Evolutionary conservation across 495 filamentous ascomycete genomes (phyloP).

Genomic region (Choiromyces venosus): DNA sequence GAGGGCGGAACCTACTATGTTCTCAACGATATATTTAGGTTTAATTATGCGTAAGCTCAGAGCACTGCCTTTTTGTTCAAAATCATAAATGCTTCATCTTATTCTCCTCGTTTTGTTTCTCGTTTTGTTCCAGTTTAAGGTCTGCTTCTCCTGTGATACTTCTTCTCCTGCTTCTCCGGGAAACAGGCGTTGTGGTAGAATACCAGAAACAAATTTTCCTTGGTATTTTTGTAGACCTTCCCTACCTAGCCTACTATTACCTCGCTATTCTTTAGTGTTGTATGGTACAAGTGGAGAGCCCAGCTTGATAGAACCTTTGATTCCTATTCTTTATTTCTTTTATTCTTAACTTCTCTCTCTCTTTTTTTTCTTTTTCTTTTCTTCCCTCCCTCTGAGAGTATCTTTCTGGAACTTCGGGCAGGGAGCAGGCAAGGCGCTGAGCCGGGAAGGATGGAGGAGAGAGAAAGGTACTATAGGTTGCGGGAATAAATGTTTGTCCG

Average conservation of each 20-base stretch:
- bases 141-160: not conserved
- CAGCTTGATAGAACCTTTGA: not conserved
- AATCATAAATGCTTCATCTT: not conserved
- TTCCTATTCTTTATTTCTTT: not conserved
- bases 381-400: not conserved
- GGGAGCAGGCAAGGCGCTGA: not conserved
- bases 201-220: not conserved
- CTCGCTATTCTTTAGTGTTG: not conserved
- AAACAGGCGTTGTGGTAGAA: not conserved
- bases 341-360: not conserved
- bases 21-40: constrained; percentile 85
- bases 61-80: not conserved
- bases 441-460: not conserved
- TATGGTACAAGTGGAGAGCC: not conserved
- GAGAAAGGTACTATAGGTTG: not conserved
- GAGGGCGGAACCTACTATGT: constrained; percentile 75
- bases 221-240: not conserved
- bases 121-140: not conserved
- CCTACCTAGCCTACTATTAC: not conserved
- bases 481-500: not conserved
- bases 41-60: constrained; percentile 54
- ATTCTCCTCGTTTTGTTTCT: not conserved
- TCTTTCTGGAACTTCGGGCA: not conserved
- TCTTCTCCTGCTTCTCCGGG: not conserved
- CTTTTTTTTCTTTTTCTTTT: not conserved